Conservation (phyloP, 2,329 filamentous ascomycete species). For the Epichloe glyceriae region DNA sequence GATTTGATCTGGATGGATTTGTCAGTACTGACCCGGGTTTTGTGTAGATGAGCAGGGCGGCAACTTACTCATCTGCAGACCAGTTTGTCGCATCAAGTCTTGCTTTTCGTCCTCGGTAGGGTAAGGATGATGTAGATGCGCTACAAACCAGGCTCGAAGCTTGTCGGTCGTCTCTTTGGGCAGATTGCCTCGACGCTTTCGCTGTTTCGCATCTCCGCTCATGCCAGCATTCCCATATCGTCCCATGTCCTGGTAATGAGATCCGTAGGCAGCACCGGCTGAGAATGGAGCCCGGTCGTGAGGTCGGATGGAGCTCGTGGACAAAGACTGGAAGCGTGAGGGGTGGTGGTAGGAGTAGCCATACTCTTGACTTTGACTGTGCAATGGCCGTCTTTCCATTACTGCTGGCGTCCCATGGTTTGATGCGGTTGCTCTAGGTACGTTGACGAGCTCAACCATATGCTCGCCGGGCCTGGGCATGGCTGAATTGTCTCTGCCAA, state of each 20-base stretch:
- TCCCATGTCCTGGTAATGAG: conserved; percentile 30
- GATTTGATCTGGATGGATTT: conserved; percentile 43
- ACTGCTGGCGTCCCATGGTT: background rate
- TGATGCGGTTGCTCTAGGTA: background rate
- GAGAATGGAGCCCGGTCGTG: conserved; percentile 33
- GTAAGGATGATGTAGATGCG: conserved; percentile 70
- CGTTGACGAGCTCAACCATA: background rate
- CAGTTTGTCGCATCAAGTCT: conserved; percentile 62
- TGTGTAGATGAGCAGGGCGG: background rate
- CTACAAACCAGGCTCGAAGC: conserved; percentile 65
- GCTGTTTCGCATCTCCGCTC: conserved; percentile 33
- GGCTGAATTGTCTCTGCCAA: conserved; percentile 23
- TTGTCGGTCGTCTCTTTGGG: conserved; percentile 84
- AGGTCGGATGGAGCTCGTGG: conserved; percentile 28
- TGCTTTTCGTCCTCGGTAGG: conserved; percentile 83
- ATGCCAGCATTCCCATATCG: conserved; percentile 26
- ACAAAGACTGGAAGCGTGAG: conserved; percentile 31
- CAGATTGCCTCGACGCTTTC: conserved; percentile 66
- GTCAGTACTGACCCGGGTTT: background rate
- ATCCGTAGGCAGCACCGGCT: conserved; percentile 22
- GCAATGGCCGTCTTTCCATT: conserved; percentile 16
- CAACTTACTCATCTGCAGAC: conserved; percentile 62
- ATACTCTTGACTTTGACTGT: conserved; percentile 17
- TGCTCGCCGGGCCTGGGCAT: conserved; percentile 18
- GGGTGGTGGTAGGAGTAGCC: conserved; percentile 30